Evolutionary conservation across 208 protist species (phyloP), one percentile per base, ranked within the genome.

Genomic region (Leishmania major): DNA sequence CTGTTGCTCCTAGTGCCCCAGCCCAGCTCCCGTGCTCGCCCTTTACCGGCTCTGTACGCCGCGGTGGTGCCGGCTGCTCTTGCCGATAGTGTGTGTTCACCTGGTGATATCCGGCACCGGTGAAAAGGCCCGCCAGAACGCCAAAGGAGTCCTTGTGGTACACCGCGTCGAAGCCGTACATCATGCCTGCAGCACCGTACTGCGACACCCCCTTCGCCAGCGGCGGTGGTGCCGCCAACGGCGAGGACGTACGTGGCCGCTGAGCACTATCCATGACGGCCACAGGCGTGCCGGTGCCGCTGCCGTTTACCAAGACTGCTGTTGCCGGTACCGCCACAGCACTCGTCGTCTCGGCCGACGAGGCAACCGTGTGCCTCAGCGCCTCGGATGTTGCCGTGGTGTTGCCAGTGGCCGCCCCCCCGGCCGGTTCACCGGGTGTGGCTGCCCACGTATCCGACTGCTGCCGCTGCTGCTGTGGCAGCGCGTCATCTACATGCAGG

Each of bases 91-190:
- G 13, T 4, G 73, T 60, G 60, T 85, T 81, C 7, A 73, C 70
- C 28, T 87, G 82, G 13, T 81, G 77, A 57, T 85, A 82, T 11
- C 89, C 89, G 17, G 87, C 73, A 19, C 70, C 84, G 3, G 89
- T 85, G 72, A 89, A 85, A 60, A 94, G 75, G 25, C 85, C 88
- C 11, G 67, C 83, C 77, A 88, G 80, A 35, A 92, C 78, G 49
- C 83, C 82, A 59, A 94, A 88, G 31, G 64, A 88, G 57, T 79
- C 87, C 66, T 87, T 85, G 31, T 78, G 74, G 81, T 90, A 87
- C 25, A 92, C 77, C 28, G 76, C 55, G 72, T 89, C 74, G 47
- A 76, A 77, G n/a, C 88, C 89, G 76, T 88, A 94, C 60, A 90
- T 92, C 66, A 45, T 80, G 81, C 77, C 81, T 8, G 78, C 77